Percentiles rank a stretch among this genome's conserved stretches.
These are phyloP conservation scores for Puccinia hordei DNA, from an alignment of 1,284 basidiomycete genomes.

Conservation along the genomic window DNA sequence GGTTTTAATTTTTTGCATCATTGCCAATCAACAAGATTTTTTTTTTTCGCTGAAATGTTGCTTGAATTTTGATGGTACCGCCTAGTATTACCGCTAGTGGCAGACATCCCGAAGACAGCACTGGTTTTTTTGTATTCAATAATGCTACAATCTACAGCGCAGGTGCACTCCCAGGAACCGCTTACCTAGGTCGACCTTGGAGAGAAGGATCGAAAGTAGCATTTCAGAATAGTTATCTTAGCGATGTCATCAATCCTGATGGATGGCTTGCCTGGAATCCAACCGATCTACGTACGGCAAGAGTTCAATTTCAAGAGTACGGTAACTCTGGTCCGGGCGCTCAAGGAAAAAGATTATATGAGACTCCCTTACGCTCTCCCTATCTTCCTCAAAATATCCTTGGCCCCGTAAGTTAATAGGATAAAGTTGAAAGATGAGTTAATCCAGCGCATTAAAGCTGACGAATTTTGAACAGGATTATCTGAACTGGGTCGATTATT, in stretches of 20 bases:
- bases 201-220: constrained; percentile 17
- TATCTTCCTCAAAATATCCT: constrained; percentile 21
- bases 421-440: neutral
- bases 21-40: neutral
- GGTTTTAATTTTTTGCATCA: neutral
- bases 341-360: neutral
- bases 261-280: constrained; percentile 34
- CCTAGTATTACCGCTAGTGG: constrained; percentile 30
- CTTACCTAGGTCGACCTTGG: constrained; percentile 45
- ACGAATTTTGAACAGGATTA: neutral
- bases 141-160: constrained; percentile 14
- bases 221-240: constrained; percentile 17
- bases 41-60: neutral
- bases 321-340: constrained; percentile 29
- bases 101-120: neutral
- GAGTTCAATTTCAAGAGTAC: constrained; percentile 31
- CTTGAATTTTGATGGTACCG: neutral
- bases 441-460: neutral
- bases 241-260: constrained; percentile 38
- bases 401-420: constrained; percentile 12
- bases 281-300: constrained; percentile 5
- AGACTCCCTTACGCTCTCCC: neutral
- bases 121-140: constrained; percentile 32
- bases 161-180: constrained; percentile 12
- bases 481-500: constrained; percentile 18